Percentiles rank a stretch among this genome's conserved stretches.
phyloP scores from a whole-genome alignment of 2,329 filamentous ascomycete genomes.

The Epichloe amarillans region DNA sequence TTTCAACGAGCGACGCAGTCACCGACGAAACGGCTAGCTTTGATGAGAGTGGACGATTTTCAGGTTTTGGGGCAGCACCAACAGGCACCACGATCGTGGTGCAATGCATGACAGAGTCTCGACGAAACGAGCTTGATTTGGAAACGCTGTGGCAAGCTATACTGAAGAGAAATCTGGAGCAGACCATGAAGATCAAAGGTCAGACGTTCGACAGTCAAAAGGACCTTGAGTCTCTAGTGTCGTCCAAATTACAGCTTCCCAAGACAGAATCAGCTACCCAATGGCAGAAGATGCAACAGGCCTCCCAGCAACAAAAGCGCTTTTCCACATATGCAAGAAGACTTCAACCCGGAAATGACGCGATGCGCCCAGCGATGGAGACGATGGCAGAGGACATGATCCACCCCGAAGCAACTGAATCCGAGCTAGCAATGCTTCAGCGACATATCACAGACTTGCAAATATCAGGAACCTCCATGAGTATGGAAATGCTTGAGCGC shows the following conservation, averaged over 20 bases:
- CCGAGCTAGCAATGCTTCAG: conserved; percentile 12
- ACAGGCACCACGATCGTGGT: conserved; percentile 40
- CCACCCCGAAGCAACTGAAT: neutral
- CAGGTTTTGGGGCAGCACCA: conserved; percentile 57
- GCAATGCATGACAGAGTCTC: conserved; percentile 42
- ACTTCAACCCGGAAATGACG: conserved; percentile 5
- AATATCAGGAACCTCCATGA: conserved; percentile 22
- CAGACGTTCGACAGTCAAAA: conserved; percentile 11
- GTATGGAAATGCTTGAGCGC: conserved; percentile 20
- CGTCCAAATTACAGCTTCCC: conserved; percentile 21
- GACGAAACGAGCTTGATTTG: conserved; percentile 38
- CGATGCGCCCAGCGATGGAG: neutral
- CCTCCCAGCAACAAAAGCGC: conserved; percentile 20
- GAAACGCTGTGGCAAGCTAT: conserved; percentile 37
- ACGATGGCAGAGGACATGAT: neutral
- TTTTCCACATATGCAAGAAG: conserved; percentile 21
- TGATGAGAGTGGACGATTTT: conserved; percentile 43
- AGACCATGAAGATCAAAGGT: conserved; percentile 18
- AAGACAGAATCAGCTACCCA: conserved; percentile 17
- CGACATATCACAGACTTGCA: conserved; percentile 26
- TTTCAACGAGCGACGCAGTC: conserved; percentile 55
- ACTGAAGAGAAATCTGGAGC: conserved; percentile 22
- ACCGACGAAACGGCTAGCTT: conserved; percentile 29
- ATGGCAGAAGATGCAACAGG: conserved; percentile 22
- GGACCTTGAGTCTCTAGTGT: conserved; percentile 19